Evolutionary conservation across 1,139 yeast genomes (phyloP), one percentile per base, ranked within the genome.

Genomic region (Taphrina deformans): DNA sequence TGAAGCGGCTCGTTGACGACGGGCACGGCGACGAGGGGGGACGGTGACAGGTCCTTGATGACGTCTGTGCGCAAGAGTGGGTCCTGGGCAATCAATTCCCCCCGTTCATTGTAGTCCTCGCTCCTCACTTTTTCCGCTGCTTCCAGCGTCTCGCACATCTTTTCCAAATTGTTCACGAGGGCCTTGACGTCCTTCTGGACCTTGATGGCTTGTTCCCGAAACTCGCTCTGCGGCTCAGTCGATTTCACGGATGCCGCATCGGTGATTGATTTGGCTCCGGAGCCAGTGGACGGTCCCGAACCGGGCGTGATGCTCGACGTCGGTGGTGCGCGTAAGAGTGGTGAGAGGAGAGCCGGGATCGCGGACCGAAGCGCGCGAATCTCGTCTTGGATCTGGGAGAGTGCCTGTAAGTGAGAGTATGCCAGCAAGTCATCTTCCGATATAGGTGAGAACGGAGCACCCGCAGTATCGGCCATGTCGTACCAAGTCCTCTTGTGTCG

Each of bases 331-430:
- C 48, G 58, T 27, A 59, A 16, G 4, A 59, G 56, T 23, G 63
- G 63, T 21, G 63, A 50, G 4, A 59, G 44, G 41, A 59, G 63
- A 7, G 56, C 55, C 14, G 63, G 63, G 26, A 59, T 59, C 23
- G 51, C 55, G 56, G 40, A 21, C 4, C 63, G 55, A 21, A 59
- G 56, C n/a, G 38, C 31, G 7, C 35, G 56, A 21, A 59, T 59
- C 27, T 59, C 63, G 9, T 14, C 50, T 23, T 59, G 55, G 24
- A 59, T 21, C 14, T 24, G 23, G 18, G 63, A 48, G 6, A 59
- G 63, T 21, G 50, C 33, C 23, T 59, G 63, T 38, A 59, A 38
- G 23, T 59, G 63, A 23, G 55, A 50, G 33, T 50, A 59, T 41
- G 55, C 48, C 18, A 59, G 50, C 23, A 44, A 16, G 50, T 51